A percentile compares a stretch with the other conserved stretches of the same genome.
Conservation (phyloP, 345 rosid species). For the Gossypium ekmanianum region DNA sequence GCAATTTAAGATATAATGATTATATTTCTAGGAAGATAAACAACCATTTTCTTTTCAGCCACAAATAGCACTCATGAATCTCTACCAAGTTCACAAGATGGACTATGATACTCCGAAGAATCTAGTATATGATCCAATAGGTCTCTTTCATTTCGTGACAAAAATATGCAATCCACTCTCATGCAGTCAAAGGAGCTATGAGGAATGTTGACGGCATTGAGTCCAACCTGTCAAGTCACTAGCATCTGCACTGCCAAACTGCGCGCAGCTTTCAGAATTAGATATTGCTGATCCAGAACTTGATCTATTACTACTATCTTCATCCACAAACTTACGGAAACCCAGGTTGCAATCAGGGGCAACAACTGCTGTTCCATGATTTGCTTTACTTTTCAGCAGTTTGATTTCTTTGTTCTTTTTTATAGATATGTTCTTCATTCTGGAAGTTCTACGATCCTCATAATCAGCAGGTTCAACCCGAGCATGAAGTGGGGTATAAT, state of each 20-base stretch:
- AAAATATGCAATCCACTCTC: neutral
- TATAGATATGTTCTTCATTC: conserved; percentile 40
- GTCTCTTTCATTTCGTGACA: neutral
- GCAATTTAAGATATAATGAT: neutral
- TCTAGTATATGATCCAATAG: neutral
- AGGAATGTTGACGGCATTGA: neutral
- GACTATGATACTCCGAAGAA: neutral
- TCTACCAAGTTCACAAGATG: neutral
- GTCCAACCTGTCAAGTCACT: conserved; percentile 89
- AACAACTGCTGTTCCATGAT: conserved; percentile 39
- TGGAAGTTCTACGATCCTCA: conserved; percentile 48
- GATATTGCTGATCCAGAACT: conserved; percentile 98
- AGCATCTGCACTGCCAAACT: conserved; percentile 70
- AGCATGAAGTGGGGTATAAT: conserved; percentile 74
- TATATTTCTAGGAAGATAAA: neutral
- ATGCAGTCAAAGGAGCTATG: conserved; percentile 4
- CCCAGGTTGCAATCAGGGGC: conserved; percentile 49
- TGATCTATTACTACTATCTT: conserved; percentile 82
- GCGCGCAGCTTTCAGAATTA: conserved; percentile 92
- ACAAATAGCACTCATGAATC: neutral
- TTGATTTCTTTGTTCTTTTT: conserved; percentile 60
- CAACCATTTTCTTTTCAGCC: neutral
- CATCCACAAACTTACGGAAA: conserved; percentile 58
- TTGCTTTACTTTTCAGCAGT: conserved; percentile 68
- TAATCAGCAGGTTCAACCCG: conserved; percentile 52